A percentile compares a stretch with the other conserved stretches of the same genome.
These are phyloP conservation scores for Epithemia pelagica DNA, from an alignment of 108 stramenopile species.

Conservation along the genomic window DNA sequence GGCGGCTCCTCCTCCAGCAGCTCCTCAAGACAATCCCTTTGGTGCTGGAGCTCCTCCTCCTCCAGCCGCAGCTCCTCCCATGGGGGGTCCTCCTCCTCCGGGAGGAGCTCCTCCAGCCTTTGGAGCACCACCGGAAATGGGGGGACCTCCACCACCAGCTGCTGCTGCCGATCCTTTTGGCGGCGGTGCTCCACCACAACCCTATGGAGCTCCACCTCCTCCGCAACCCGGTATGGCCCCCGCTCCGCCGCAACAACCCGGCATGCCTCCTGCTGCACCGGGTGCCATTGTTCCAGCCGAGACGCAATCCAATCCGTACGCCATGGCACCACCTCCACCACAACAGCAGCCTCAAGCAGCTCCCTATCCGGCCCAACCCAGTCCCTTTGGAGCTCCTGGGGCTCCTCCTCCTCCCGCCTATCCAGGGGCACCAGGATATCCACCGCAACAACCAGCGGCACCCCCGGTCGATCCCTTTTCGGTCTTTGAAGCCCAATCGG, in stretches of 20 bases:
- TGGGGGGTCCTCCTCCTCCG: conserved; percentile 19
- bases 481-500: conserved; percentile 36
- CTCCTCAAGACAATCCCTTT: conserved; percentile 20
- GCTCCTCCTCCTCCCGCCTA: conserved; percentile 4
- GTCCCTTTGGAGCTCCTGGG: conserved; percentile 26
- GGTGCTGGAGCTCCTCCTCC: conserved; percentile 16
- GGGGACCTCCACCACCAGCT: conserved; percentile 12
- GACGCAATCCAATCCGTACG: conserved; percentile 46
- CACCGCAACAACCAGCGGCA: conserved; percentile 8
- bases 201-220: conserved; percentile 15
- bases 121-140: not conserved
- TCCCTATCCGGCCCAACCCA: conserved; percentile 7
- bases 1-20: conserved; percentile 5
- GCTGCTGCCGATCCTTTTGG: conserved; percentile 14
- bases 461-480: conserved; percentile 47
- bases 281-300: conserved; percentile 57
- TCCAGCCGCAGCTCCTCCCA: conserved; percentile 12
- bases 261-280: conserved; percentile 10
- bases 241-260: conserved; percentile 1
- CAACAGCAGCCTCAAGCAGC: not conserved
- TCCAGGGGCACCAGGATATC: not conserved
- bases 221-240: not conserved
- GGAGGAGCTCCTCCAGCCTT: not conserved
- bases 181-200: conserved; percentile 19
- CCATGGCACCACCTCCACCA: conserved; percentile 6